phyloP scores from a whole-genome alignment of 2,329 filamentous ascomycete genomes.

The Conoideocrella luteorostrata region DNA sequence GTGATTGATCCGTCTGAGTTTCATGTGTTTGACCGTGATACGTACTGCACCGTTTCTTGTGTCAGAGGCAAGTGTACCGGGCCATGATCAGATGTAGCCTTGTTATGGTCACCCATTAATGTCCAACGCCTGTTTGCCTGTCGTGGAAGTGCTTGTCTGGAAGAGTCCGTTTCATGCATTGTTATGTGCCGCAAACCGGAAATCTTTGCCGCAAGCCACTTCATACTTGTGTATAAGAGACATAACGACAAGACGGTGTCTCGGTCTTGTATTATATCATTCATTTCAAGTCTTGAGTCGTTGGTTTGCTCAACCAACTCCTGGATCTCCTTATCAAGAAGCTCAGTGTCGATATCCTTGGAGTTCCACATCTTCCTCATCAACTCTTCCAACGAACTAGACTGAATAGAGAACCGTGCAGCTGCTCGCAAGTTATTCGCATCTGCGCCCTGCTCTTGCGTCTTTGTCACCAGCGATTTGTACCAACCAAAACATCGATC shows the following conservation, averaged over 20 bases:
- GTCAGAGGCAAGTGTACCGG: constrained; percentile 84
- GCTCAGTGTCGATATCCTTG: constrained; percentile 39
- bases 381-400: constrained; percentile 65
- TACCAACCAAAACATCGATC: constrained; percentile 90
- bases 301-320: constrained; percentile 51
- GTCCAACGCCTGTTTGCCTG: constrained; percentile 76
- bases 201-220: constrained; percentile 87
- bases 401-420: constrained; percentile 62
- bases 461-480: constrained; percentile 71
- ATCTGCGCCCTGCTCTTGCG: constrained; percentile 47
- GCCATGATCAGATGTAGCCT: constrained; percentile 52
- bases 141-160: constrained; percentile 45
- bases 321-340: constrained; percentile 58
- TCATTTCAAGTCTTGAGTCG: constrained; percentile 59
- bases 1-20: too few species aligned
- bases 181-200: constrained; percentile 78
- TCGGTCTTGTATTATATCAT: constrained; percentile 83
- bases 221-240: constrained; percentile 93
- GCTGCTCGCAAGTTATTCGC: constrained; percentile 59
- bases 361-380: constrained; percentile 61
- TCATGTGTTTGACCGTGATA: too few species aligned
- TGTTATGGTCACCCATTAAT: constrained; percentile 59
- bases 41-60: constrained; percentile 72
- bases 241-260: constrained; percentile 82
- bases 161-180: constrained; percentile 61